A percentile compares a stretch with the other conserved stretches of the same genome.
Conservation (phyloP, 2,329 filamentous ascomycete genomes). For the Ascochyta koolunga region DNA sequence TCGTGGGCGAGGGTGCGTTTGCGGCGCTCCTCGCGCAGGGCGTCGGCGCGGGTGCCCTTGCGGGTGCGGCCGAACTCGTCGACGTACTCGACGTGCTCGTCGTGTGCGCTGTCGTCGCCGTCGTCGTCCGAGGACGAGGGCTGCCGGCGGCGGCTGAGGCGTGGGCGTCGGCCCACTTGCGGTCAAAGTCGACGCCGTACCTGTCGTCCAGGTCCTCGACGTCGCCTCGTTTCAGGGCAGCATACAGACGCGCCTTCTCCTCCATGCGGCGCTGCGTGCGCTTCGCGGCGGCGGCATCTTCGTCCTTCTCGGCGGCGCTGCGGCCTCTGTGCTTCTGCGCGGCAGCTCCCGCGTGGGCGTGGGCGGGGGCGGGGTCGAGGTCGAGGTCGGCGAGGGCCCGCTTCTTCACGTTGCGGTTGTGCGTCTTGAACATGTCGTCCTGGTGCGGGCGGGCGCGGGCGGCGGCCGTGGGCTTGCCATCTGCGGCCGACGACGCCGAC, state of each 20-base stretch:
- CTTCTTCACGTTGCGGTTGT: conserved; percentile 68
- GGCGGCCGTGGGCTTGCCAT: conserved; percentile 48
- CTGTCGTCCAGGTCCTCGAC: conserved; percentile 67
- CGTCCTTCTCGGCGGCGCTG: conserved; percentile 57
- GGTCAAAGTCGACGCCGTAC: conserved; percentile 86
- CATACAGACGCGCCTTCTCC: conserved; percentile 86
- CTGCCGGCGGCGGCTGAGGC: conserved; percentile 50
- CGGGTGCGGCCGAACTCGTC: conserved; percentile 92
- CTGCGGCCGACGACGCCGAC: too few species aligned
- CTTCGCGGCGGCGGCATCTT: conserved; percentile 64
- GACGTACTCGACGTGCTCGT: conserved; percentile 79
- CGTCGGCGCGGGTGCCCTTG: conserved; percentile 72
- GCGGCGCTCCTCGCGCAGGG: conserved; percentile 66
- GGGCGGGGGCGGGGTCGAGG: too few species aligned
- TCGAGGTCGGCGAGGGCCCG: conserved; percentile 67
- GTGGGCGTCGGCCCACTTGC: conserved; percentile 84
- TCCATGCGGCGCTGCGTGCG: conserved; percentile 83
- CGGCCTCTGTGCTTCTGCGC: conserved; percentile 69
- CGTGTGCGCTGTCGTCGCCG: conserved; percentile 44
- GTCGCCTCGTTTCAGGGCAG: conserved; percentile 89
- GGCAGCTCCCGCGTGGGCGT: conserved; percentile 57
- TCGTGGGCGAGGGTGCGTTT: conserved; percentile 53
- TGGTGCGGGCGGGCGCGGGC: conserved; percentile 65
- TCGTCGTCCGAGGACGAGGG: conserved; percentile 33
- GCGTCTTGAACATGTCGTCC: conserved; percentile 70